Evolutionary conservation across 2,329 filamentous ascomycete genomes (phyloP).

Genomic region (Colletotrichum simmondsii): DNA sequence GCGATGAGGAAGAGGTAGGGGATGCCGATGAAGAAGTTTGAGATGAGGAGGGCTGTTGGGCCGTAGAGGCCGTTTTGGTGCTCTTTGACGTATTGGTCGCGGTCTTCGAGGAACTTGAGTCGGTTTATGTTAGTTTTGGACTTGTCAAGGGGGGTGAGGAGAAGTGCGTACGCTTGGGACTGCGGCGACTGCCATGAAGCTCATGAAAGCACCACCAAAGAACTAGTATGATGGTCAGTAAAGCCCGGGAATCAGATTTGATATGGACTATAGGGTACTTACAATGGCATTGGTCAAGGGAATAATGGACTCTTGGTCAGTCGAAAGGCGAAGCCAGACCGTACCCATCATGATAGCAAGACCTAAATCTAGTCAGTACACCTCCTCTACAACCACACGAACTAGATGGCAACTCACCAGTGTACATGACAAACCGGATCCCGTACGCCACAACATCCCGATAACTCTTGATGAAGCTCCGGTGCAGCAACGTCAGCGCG

Average conservation of each 20-base stretch:
- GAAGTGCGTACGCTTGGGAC: slow-evolving; percentile 67
- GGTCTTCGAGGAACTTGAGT: slow-evolving; percentile 76
- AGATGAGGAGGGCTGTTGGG: slow-evolving; percentile 75
- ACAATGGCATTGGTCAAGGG: slow-evolving; percentile 82
- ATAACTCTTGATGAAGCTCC: slow-evolving; percentile 85
- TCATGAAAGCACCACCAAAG: slow-evolving; percentile 81
- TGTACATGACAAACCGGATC: slow-evolving; percentile 85
- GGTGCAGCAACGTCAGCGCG: slow-evolving; percentile 75
- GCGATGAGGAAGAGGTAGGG: slow-evolving; percentile 85
- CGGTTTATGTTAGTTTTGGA: not conserved
- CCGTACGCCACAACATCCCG: slow-evolving; percentile 87
- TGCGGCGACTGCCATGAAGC: slow-evolving; percentile 86
- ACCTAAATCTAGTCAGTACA: slow-evolving; percentile 55
- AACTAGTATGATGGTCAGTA: slow-evolving; percentile 49
- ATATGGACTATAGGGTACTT: not conserved
- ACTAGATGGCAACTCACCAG: not conserved
- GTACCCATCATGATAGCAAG: slow-evolving; percentile 90
- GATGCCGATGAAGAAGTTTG: slow-evolving; percentile 85
- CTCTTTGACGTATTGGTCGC: slow-evolving; percentile 78
- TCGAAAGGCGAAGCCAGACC: slow-evolving; percentile 80
- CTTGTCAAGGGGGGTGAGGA: not conserved
- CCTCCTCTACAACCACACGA: not conserved
- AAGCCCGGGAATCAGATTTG: too few species aligned
- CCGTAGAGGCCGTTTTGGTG: slow-evolving; percentile 85
- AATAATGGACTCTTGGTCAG: slow-evolving; percentile 79